Evolutionary conservation across 805 yeast species (phyloP), one percentile per base, ranked within the genome.

Genomic region (Yueomyces sp.): DNA sequence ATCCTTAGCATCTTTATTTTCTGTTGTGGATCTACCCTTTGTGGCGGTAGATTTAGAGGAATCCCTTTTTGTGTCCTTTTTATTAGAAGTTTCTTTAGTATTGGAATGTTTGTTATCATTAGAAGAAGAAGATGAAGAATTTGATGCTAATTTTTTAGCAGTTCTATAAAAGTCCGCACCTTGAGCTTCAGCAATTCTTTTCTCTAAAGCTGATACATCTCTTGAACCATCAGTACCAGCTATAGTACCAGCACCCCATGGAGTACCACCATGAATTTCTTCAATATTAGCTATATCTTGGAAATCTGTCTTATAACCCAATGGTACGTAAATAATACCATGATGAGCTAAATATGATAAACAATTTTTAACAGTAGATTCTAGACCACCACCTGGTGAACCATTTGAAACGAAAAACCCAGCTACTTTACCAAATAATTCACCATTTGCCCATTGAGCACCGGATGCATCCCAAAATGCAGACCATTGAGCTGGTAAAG

Each of bases 231-330:
- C 90, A 42, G 72, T 68, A 41, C 77, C 84, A 31, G 94, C 87
- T 55, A 72, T 68, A 36, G 84, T 66, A 52, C 94, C 94, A 33
- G 94, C 82, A 60, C 94, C 95, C 86, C 87, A 85, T 40, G 94
- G 76, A 27, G 87, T 74, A 44, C 83, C 84, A 50, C 94, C 94
- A 59, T 81, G 94, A 41, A 76, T 70, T 65, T 82, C 86, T 3
- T 70, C 74, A 39, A 79, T 55, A 63, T 69, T 70, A 38, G 82
- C 64, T 49, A 79, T 55, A 51, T 71, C 70, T 8, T 72, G 70
- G 62, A 79, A 79, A 4, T 73, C 67, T 48, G 68, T 60, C 49
- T 69, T 73, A 66, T 78, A 85, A 47, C 94, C 94, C 52, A 84
- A 69, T 47, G 94, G 94, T 40, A 85, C 75, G 60, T 62, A 84